Percentiles rank a stretch among this genome's conserved stretches.
Conservation (phyloP, 345 rosid genomes). For the Eucalyptus fibrosa region DNA sequence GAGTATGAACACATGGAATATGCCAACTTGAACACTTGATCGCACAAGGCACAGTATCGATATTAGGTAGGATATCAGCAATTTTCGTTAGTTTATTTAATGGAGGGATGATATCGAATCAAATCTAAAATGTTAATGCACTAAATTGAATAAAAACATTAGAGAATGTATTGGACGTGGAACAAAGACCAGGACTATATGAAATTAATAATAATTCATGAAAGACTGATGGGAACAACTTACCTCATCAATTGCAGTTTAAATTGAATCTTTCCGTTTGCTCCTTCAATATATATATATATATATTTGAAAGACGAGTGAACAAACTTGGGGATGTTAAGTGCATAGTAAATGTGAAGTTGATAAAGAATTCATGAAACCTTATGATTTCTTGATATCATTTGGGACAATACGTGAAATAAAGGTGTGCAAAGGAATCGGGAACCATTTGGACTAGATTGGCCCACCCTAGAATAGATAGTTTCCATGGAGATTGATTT, state of each 20-base stretch:
- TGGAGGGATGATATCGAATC: background rate
- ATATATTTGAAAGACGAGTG: background rate
- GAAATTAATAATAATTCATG: background rate
- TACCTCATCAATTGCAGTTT: background rate
- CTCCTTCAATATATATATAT: background rate
- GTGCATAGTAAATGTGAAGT: background rate
- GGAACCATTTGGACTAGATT: accelerated
- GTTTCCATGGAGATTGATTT: accelerated
- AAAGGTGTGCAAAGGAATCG: too few relatives aligned
- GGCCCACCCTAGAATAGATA: accelerated
- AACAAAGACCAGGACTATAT: background rate
- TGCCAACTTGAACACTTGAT: background rate
- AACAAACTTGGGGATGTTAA: background rate
- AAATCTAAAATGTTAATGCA: background rate
- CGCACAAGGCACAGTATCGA: background rate
- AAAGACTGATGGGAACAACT: background rate
- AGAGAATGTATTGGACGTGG: background rate
- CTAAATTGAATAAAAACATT: background rate
- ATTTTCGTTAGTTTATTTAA: background rate
- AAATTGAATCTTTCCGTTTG: background rate
- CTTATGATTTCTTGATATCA: background rate
- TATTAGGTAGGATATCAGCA: background rate
- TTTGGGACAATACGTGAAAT: background rate
- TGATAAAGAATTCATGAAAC: background rate
- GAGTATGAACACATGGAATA: background rate